Percentiles rank a stretch among this genome's conserved stretches.
These are phyloP conservation scores for Cyanodermella asteris DNA, from an alignment of 2,329 filamentous ascomycete genomes.

Conservation along the genomic window DNA sequence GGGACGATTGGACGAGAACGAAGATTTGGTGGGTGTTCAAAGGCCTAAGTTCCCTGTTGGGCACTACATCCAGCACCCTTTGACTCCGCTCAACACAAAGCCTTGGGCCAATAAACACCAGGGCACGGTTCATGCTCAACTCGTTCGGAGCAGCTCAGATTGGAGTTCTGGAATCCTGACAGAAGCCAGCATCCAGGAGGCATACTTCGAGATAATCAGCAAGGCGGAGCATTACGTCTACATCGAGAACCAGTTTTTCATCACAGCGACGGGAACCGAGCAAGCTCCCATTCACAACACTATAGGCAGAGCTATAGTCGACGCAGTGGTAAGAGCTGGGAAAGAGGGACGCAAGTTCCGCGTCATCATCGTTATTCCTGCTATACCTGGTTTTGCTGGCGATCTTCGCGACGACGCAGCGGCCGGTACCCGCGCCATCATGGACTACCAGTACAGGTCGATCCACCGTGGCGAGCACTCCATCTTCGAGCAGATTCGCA, in stretches of 20 bases:
- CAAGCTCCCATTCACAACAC: constrained; percentile 72
- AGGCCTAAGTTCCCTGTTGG: constrained; percentile 75
- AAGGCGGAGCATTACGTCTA: constrained; percentile 86
- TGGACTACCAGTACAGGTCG: constrained; percentile 97
- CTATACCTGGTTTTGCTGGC: constrained; percentile 82
- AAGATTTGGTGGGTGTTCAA: constrained; percentile 74
- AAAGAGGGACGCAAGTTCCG: constrained; percentile 75
- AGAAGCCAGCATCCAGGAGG: constrained; percentile 72
- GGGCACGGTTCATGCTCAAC: constrained; percentile 59
- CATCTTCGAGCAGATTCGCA: constrained; percentile 59
- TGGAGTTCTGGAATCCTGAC: constrained; percentile 82
- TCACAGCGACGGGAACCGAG: constrained; percentile 76
- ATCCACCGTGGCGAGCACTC: constrained; percentile 81
- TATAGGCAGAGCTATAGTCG: constrained; percentile 73
- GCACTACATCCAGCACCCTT: constrained; percentile 63
- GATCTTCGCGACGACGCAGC: constrained; percentile 70
- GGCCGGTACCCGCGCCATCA: constrained; percentile 73
- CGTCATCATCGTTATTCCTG: constrained; percentile 75
- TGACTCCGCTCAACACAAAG: constrained; percentile 47
- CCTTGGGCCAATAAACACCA: constrained; percentile 28
- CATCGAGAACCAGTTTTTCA: constrained; percentile 98
- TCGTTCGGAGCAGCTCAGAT: constrained; percentile 76
- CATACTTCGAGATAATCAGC: constrained; percentile 64
- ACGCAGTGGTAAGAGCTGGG: constrained; percentile 60
- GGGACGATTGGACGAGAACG: constrained; percentile 53